These are phyloP conservation scores for Monascus purpureus DNA, from an alignment of 495 filamentous ascomycete genomes.

Conservation along the genomic window DNA sequence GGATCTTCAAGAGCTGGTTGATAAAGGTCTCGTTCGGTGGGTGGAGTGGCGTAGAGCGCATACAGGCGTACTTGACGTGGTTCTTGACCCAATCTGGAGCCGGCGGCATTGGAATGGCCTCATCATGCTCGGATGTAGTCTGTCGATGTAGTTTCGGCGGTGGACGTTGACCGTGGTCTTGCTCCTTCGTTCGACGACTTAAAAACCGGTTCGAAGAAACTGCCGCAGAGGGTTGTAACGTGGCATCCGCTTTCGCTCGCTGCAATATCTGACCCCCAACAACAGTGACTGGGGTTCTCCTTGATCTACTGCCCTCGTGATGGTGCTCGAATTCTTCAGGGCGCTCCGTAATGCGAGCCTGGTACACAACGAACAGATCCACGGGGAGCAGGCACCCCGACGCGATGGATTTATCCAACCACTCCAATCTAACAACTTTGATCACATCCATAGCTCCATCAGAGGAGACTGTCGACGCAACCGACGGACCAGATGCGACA, in stretches of 20 bases:
- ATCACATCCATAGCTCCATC: slow-evolving; percentile 14
- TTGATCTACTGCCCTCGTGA: not conserved
- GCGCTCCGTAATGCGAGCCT: slow-evolving; percentile 23
- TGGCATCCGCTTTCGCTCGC: slow-evolving; percentile 38
- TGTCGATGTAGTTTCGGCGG: slow-evolving; percentile 41
- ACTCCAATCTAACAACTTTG: slow-evolving; percentile 59
- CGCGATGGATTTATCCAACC: slow-evolving; percentile 53
- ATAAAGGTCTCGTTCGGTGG: slow-evolving; percentile 71
- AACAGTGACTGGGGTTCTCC: not conserved
- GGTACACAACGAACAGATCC: slow-evolving; percentile 52
- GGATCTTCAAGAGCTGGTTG: slow-evolving; percentile 57
- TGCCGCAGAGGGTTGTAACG: slow-evolving; percentile 8
- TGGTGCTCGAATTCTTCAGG: slow-evolving; percentile 4
- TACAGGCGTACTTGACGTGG: slow-evolving; percentile 61
- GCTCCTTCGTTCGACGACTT: slow-evolving; percentile 7
- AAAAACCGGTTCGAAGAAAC: slow-evolving; percentile 2
- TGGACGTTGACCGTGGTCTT: slow-evolving; percentile 6
- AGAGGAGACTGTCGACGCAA: not conserved
- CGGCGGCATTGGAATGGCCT: slow-evolving; percentile 32
- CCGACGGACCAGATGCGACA: not conserved
- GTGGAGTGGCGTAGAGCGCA: slow-evolving; percentile 57
- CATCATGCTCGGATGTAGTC: slow-evolving; percentile 63
- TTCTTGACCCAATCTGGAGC: slow-evolving; percentile 56
- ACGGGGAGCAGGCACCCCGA: slow-evolving; percentile 39
- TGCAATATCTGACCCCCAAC: slow-evolving; percentile 26